Conservation (phyloP, 108 stramenopile species). For the Discostella pseudostelligera region DNA sequence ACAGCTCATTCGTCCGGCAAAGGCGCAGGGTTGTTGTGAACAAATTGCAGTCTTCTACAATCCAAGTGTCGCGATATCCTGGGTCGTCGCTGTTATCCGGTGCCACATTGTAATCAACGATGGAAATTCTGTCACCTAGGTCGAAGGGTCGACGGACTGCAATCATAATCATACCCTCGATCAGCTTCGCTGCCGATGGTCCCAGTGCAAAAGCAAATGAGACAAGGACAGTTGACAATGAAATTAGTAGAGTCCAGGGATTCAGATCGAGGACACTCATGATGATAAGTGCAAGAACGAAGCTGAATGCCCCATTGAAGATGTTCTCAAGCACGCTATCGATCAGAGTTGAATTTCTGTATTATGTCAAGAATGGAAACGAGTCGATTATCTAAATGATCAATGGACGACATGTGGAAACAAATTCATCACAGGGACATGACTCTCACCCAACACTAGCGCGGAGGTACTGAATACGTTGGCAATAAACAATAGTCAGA, state of each 20-base stretch:
- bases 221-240: constrained; percentile 66
- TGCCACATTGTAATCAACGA: constrained; percentile 38
- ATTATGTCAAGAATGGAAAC: too few relatives aligned
- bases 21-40: constrained; percentile 69
- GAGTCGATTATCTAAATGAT: too few relatives aligned
- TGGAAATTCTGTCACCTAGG: constrained; percentile 81
- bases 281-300: constrained; percentile 52
- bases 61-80: constrained; percentile 54
- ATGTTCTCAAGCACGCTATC: constrained; percentile 73
- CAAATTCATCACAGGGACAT: too few relatives aligned
- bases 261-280: constrained; percentile 62
- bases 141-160: constrained; percentile 75
- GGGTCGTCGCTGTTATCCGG: constrained; percentile 28
- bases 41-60: constrained; percentile 80
- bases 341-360: constrained; percentile 66
- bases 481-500: too few relatives aligned
- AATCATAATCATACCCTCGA: constrained; percentile 78
- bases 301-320: constrained; percentile 52
- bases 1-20: constrained; percentile 69
- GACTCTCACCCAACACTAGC: constrained; percentile 39
- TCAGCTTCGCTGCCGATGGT: constrained; percentile 57
- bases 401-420: too few relatives aligned
- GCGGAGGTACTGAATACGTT: too few relatives aligned
- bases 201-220: constrained; percentile 78
- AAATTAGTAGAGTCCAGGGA: constrained; percentile 74